Conservation (phyloP, 176 grass and related monocot species). For the Phoenix dactylifera region DNA sequence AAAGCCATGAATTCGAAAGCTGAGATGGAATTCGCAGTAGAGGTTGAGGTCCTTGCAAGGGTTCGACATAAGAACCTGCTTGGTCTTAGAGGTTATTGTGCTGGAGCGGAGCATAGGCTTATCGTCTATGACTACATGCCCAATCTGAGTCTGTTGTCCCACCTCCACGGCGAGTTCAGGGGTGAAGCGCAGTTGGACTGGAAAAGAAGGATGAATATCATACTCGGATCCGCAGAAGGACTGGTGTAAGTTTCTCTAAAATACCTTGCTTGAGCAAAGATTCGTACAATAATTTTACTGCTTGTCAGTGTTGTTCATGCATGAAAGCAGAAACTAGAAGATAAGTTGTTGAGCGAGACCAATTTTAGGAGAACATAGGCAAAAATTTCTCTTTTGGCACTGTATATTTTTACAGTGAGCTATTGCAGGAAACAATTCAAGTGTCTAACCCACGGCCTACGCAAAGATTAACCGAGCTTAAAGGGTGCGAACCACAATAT, state of each 20-base stretch:
- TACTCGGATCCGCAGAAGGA: conserved; percentile 39
- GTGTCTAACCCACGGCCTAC: too few species aligned
- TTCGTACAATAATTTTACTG: too few species aligned
- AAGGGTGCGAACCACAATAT: too few species aligned
- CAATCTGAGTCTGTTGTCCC: conserved; percentile 53
- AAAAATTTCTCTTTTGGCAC: too few species aligned
- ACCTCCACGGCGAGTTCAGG: conserved; percentile 58
- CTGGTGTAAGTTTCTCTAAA: conserved; percentile 21
- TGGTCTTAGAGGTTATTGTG: conserved; percentile 55
- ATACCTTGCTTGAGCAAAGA: too few species aligned
- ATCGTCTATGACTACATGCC: conserved; percentile 87
- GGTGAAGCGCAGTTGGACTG: conserved; percentile 31
- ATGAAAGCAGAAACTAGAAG: too few species aligned
- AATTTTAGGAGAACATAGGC: too few species aligned
- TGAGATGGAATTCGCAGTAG: conserved; percentile 77
- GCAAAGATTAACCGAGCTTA: too few species aligned
- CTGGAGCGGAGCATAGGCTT: conserved; percentile 36
- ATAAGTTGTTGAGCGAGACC: too few species aligned
- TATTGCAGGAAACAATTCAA: too few species aligned
- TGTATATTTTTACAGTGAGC: too few species aligned
- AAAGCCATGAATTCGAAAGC: conserved; percentile 61
- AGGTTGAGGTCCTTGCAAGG: conserved; percentile 55
- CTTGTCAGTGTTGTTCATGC: too few species aligned
- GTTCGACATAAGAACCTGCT: conserved; percentile 59
- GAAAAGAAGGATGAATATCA: conserved; percentile 26